Evolutionary conservation across 2,329 filamentous ascomycete species (phyloP).

Genomic region (Venturia asperata): DNA sequence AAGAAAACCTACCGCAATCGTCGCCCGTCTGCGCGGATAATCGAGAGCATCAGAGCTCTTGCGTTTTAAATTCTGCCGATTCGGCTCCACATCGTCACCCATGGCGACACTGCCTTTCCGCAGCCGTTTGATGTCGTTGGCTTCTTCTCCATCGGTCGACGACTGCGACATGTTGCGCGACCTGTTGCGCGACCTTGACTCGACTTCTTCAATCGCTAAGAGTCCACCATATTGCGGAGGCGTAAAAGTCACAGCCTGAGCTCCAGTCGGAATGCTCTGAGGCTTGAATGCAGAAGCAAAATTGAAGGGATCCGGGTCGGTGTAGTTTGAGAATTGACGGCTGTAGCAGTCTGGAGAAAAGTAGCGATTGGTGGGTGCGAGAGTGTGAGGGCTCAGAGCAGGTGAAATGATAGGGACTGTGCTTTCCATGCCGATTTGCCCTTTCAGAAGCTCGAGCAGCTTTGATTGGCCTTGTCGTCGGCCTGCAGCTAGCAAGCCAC

Average conservation of each 20-base stretch:
- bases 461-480: not conserved
- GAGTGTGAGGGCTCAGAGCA: slow-evolving; percentile 8
- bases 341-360: slow-evolving; percentile 22
- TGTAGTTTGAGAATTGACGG: not conserved
- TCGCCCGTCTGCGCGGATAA: slow-evolving; percentile 36
- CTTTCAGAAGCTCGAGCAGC: slow-evolving; percentile 1
- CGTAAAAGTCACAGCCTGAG: not conserved
- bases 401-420: slow-evolving; percentile 1
- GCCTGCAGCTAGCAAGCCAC: slow-evolving; percentile 1
- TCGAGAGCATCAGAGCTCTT: slow-evolving; percentile 37
- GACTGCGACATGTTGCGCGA: slow-evolving; percentile 39
- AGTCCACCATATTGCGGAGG: slow-evolving; percentile 4
- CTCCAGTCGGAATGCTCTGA: not conserved
- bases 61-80: slow-evolving; percentile 1
- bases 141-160: slow-evolving; percentile 36
- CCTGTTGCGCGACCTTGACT: slow-evolving; percentile 36
- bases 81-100: slow-evolving; percentile 2
- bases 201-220: slow-evolving; percentile 24
- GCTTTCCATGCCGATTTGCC: slow-evolving; percentile 5
- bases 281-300: slow-evolving; percentile 19
- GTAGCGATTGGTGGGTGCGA: slow-evolving; percentile 5
- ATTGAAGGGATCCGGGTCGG: slow-evolving; percentile 23
- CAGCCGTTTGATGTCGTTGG: slow-evolving; percentile 25
- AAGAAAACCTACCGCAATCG: slow-evolving; percentile 32
- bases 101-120: slow-evolving; percentile 5